These are phyloP conservation scores for Rhodotorula graminis DNA, from an alignment of 768 basidiomycete genomes.

Conservation along the genomic window DNA sequence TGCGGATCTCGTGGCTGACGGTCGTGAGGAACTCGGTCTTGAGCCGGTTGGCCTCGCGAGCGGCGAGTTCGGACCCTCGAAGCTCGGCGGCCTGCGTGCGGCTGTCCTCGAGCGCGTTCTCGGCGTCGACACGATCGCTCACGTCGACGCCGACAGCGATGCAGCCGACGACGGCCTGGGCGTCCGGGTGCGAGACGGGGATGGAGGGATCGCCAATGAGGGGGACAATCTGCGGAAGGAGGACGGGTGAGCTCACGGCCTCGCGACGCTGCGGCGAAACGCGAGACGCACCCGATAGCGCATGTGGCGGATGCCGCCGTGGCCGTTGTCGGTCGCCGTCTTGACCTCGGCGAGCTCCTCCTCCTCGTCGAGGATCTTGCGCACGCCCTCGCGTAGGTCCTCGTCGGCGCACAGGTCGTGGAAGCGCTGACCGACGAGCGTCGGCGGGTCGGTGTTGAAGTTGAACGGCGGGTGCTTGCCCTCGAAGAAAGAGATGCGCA, in stretches of 20 bases:
- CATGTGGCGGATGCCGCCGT: neutral
- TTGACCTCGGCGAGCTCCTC: neutral
- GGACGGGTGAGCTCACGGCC: neutral
- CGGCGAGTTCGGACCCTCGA: constrained; percentile 30
- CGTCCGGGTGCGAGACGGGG: constrained; percentile 16
- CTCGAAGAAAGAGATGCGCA: constrained; percentile 11
- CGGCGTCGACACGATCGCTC: constrained; percentile 19
- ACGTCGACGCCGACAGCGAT: constrained; percentile 31
- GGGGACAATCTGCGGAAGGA: constrained; percentile 17
- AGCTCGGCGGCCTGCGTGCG: constrained; percentile 17
- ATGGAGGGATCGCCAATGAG: constrained; percentile 18
- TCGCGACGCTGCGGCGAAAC: neutral
- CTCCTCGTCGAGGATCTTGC: constrained; percentile 12
- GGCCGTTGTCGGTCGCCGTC: neutral
- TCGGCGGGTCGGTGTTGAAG: neutral
- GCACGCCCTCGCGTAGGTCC: constrained; percentile 5
- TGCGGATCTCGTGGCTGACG: constrained; percentile 39
- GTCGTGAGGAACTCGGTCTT: constrained; percentile 40
- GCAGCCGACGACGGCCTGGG: constrained; percentile 14
- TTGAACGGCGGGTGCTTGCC: neutral
- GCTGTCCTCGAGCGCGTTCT: constrained; percentile 10
- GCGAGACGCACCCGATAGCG: constrained; percentile 16
- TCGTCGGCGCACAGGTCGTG: neutral
- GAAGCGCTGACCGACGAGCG: neutral
- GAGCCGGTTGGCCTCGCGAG: constrained; percentile 36